Conservation (phyloP, 345 rosid species). For the Eucalyptus coolabah region DNA sequence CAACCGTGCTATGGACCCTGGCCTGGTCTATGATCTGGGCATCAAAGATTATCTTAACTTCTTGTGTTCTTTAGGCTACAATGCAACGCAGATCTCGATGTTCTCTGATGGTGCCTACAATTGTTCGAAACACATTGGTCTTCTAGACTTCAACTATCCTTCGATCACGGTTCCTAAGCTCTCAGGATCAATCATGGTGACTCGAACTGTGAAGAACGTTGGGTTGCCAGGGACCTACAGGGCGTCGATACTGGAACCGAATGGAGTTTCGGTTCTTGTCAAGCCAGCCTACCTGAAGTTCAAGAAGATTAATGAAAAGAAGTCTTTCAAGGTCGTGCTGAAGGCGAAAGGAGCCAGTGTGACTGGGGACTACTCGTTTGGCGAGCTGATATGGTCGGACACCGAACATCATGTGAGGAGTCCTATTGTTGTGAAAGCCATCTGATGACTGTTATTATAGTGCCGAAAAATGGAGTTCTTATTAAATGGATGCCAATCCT, state of each 20-base stretch:
- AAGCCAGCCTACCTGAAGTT: slow-evolving; percentile 26
- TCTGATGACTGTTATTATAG: neutral
- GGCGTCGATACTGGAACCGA: slow-evolving; percentile 23
- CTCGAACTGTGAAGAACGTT: slow-evolving; percentile 54
- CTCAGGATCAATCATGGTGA: slow-evolving; percentile 11
- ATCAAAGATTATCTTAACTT: slow-evolving; percentile 52
- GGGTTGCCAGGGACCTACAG: slow-evolving; percentile 61
- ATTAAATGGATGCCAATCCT: neutral
- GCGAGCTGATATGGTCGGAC: neutral
- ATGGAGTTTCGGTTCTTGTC: slow-evolving; percentile 38
- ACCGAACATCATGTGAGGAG: slow-evolving; percentile 3
- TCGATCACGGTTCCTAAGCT: slow-evolving; percentile 49
- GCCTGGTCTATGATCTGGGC: slow-evolving; percentile 55
- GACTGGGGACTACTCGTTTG: neutral
- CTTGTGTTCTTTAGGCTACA: slow-evolving; percentile 59
- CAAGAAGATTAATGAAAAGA: slow-evolving; percentile 41
- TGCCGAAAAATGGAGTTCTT: neutral
- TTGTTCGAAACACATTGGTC: slow-evolving; percentile 29
- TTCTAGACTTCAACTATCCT: slow-evolving; percentile 71
- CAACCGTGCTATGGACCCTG: slow-evolving; percentile 71
- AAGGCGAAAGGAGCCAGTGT: neutral
- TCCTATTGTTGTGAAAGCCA: neutral
- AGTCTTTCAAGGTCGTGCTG: slow-evolving; percentile 24
- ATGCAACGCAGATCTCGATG: slow-evolving; percentile 11
- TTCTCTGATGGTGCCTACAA: slow-evolving; percentile 17